These are phyloP conservation scores for Pterocarpus santalinus DNA, from an alignment of 306 rosid species.

Conservation along the genomic window DNA sequence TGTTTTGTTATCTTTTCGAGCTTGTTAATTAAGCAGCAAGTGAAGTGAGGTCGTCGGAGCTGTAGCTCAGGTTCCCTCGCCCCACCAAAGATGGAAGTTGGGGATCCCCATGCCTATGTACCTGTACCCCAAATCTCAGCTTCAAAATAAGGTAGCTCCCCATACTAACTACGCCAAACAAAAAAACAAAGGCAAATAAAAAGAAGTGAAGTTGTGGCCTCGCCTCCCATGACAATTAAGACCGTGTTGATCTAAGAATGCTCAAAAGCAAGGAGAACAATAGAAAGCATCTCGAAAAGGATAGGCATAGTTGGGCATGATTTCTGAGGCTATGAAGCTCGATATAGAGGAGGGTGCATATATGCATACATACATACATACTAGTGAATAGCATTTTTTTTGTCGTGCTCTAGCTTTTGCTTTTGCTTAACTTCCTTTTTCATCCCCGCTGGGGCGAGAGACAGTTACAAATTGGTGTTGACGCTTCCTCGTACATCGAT, in stretches of 20 bases:
- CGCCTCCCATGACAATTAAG: background rate
- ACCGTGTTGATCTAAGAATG: constrained; percentile 36
- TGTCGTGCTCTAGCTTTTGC: constrained; percentile 41
- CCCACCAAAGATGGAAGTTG: background rate
- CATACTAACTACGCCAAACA: background rate
- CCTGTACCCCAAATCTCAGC: too few species aligned
- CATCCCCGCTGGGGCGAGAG: constrained; percentile 49
- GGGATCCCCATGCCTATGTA: too few species aligned
- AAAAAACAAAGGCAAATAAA: too few species aligned
- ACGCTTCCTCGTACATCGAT: constrained; percentile 56
- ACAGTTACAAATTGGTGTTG: constrained; percentile 56
- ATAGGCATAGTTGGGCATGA: constrained; percentile 22
- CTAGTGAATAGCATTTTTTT: constrained; percentile 33
- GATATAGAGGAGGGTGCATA: background rate
- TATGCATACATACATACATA: background rate
- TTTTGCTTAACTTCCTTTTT: constrained; percentile 55
- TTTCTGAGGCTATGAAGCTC: constrained; percentile 28
- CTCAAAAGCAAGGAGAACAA: constrained; percentile 31
- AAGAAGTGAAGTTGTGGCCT: constrained; percentile 37
- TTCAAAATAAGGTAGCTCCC: too few species aligned
- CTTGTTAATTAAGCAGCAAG: too few species aligned
- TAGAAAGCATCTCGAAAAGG: constrained; percentile 35
- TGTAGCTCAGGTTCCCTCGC: too few species aligned
- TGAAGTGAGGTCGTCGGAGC: too few species aligned
- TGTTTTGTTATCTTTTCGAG: too few species aligned